Evolutionary conservation across 495 filamentous ascomycete species (phyloP), one percentile per base, ranked within the genome.

Genomic region (Letharia lupina): DNA sequence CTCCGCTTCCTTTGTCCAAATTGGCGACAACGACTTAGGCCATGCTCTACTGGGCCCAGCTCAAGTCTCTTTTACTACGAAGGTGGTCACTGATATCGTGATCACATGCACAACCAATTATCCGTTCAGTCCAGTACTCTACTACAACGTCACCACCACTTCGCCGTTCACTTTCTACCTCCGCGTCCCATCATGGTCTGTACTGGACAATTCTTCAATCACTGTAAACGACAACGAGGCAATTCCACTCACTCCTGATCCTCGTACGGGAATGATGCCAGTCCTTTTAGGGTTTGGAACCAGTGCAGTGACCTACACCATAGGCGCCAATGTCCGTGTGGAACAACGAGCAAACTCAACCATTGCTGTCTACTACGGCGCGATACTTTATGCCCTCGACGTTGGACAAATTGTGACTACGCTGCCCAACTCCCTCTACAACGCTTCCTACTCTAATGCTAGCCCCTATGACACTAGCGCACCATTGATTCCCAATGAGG

Each of bases 311-410:
- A 64, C 60, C 40, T 75, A 74, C 57, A 64, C 54, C 6, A 67
- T 78, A 12, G 65, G 63, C 11, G 69, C 71, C 39, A 67, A 64
- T 20, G 67, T 76, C n/a, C 65, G 64, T 16, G 69, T 74, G 40
- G 74, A 75, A 45, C 57, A 67, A 4, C 76, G 83, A 45, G 79
- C 78, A 33, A 86, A 86, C 70, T 73, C 78, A 65, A 84, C 84
- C 0, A 74, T 85, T 5, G 75, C 84, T 3, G 70, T 86, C 58
- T 81, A 83, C 72, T 73, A 79, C 64, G 84, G 84, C 39, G 72
- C 81, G 3, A 73, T 87, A 1, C 72, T 86, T 8, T 87, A 84
- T 71, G 81, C 82, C 2, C 77, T 86, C 15, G 75, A 80, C 50
- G 71, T 84, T 12, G 70, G 65, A 13, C 73, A 70, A 66, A 69